These are phyloP conservation scores for Boletus patriciae DNA, from an alignment of 768 basidiomycete genomes.

Conservation along the genomic window DNA sequence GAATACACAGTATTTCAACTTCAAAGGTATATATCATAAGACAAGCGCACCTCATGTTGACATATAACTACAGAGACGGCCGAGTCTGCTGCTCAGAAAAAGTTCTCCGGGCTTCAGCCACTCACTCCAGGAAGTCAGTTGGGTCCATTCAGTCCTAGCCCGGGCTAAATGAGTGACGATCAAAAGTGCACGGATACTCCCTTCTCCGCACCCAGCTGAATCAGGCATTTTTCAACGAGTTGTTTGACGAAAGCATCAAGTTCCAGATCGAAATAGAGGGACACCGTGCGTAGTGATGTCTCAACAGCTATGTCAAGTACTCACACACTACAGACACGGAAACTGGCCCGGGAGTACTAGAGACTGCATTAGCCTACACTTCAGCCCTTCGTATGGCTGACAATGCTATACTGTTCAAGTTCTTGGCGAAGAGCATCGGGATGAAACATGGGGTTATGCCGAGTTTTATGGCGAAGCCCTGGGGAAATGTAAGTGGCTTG, in stretches of 20 bases:
- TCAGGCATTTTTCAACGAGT: slow-evolving; percentile 81
- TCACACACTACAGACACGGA: slow-evolving; percentile 66
- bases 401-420: slow-evolving; percentile 92
- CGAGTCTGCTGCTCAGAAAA: slow-evolving; percentile 70
- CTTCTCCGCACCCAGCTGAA: slow-evolving; percentile 89
- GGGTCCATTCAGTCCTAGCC: not conserved
- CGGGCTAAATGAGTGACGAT: slow-evolving; percentile 4
- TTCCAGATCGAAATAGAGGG: slow-evolving; percentile 86
- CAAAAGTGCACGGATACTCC: slow-evolving; percentile 93
- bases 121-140: slow-evolving; percentile 90
- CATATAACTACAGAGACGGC: slow-evolving; percentile 66
- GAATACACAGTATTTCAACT: slow-evolving; percentile 81
- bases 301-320: not conserved
- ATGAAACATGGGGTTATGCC: slow-evolving; percentile 87
- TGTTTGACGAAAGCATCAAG: slow-evolving; percentile 71
- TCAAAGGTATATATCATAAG: slow-evolving; percentile 60
- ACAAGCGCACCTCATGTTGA: not conserved
- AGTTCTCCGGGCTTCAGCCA: slow-evolving; percentile 69
- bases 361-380: slow-evolving; percentile 86
- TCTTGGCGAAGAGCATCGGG: slow-evolving; percentile 86
- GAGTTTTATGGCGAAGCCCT: slow-evolving; percentile 98
- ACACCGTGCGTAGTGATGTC: slow-evolving; percentile 57
- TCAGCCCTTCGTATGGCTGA: slow-evolving; percentile 81
- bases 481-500: slow-evolving; percentile 69
- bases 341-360: slow-evolving; percentile 86